phyloP scores from a whole-genome alignment of 495 filamentous ascomycete species.

The Podospora pseudopauciseta region DNA sequence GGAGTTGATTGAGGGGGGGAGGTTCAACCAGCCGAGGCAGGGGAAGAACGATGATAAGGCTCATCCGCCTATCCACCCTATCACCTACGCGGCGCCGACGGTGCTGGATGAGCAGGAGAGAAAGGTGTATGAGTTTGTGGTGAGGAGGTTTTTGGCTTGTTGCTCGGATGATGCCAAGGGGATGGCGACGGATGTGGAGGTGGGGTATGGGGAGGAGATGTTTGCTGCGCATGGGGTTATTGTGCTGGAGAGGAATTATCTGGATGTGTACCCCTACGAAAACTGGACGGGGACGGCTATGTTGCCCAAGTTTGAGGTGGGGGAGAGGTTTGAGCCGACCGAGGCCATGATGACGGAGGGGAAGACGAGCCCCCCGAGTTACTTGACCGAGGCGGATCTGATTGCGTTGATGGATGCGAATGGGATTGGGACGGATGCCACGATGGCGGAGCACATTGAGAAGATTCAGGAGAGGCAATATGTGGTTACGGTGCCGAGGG shows the following conservation, averaged over 20 bases:
- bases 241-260: slow-evolving; percentile 86
- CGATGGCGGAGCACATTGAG: slow-evolving; percentile 97
- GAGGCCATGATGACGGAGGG: slow-evolving; percentile 88
- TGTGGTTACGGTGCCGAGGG: slow-evolving; percentile 60
- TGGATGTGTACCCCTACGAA: slow-evolving; percentile 94
- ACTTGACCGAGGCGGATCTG: slow-evolving; percentile 93
- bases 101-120: slow-evolving; percentile 63
- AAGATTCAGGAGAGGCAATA: slow-evolving; percentile 91
- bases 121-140: slow-evolving; percentile 87
- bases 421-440: slow-evolving; percentile 96
- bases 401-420: slow-evolving; percentile 98
- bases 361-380: slow-evolving; percentile 76
- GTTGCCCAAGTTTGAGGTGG: slow-evolving; percentile 70
- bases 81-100: slow-evolving; percentile 67
- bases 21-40: slow-evolving; percentile 72
- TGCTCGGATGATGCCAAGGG: slow-evolving; percentile 94
- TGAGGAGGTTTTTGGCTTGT: slow-evolving; percentile 91
- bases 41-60: slow-evolving; percentile 92
- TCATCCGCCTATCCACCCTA: slow-evolving; percentile 94
- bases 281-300: slow-evolving; percentile 87
- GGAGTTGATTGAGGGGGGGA: slow-evolving; percentile 66
- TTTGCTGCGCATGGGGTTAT: slow-evolving; percentile 78
- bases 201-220: slow-evolving; percentile 76
- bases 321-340: slow-evolving; percentile 80
- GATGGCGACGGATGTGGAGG: slow-evolving; percentile 74